Evolutionary conservation across 1,284 basidiomycete species (phyloP), one percentile per base, ranked within the genome.

Genomic region (Fomitiporia mediterranea): DNA sequence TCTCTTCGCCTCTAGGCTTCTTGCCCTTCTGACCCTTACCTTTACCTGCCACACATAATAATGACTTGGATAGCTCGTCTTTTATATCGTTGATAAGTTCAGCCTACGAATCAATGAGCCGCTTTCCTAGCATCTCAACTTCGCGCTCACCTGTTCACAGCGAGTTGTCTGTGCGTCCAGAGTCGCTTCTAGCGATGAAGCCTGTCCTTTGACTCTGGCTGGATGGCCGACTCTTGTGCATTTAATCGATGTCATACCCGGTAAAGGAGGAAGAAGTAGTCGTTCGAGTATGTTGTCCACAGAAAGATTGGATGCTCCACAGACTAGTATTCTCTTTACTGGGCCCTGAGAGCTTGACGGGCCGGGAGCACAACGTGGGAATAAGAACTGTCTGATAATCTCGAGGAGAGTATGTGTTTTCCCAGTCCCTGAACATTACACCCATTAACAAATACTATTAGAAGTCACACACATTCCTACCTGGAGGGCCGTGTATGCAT

Each of bases 401-500:
- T 97, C 94, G 37, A 96, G 86, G 8, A 97, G 77, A 0, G 94
- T 95, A 63, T 93, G 89, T 0, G 94, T 97, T 73, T 97, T 97
- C 4, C 94, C 94, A 0, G 93, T 94, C 34, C 87, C 86, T 88
- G 57, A 9, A 5, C 19, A 40, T 11, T 15, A 11, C 11, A 11
- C 44, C 13, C 39, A 34, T 39, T n/a, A 27, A 17, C n/a, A 40
- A 40, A 21, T 19, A 11, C 23, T 7, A 28, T 3, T 15, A 27
- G 9, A 23, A 4, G 17, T 13, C 27, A 9, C 15, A 32, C 48
- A 40, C 21, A 69, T 58, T 68, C 21, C 58, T 68, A 90, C 92
- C 95, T 58, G 96, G 95, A 4, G 96, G 96, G 0, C 96, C 95
- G 66, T 98, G 95, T n/a, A 99, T 94, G 62, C 94, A 91, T 0